phyloP scores from a whole-genome alignment of 208 protist species.

The Leishmania gerbilli region DNA sequence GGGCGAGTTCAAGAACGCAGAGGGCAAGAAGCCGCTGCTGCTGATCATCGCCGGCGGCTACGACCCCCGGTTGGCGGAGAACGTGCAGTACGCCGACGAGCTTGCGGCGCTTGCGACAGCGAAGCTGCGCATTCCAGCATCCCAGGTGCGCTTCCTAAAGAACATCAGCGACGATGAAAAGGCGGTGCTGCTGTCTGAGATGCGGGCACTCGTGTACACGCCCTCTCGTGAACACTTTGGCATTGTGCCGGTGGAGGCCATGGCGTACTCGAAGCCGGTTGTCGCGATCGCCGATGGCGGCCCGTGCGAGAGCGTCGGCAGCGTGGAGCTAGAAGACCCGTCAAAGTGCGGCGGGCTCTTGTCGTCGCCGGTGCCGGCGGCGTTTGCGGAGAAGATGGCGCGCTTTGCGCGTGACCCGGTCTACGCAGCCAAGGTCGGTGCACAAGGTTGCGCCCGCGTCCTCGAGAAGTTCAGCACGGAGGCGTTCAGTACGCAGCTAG shows the following conservation, averaged over 20 bases:
- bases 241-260: slow-evolving; percentile 91
- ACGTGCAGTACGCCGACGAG: slow-evolving; percentile 79
- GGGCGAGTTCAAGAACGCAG: slow-evolving; percentile 23
- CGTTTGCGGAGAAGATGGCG: slow-evolving; percentile 66
- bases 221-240: slow-evolving; percentile 96
- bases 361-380: slow-evolving; percentile 53
- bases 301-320: slow-evolving; percentile 87
- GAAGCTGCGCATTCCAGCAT: slow-evolving; percentile 20
- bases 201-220: slow-evolving; percentile 92
- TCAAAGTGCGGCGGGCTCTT: slow-evolving; percentile 51
- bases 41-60: slow-evolving; percentile 92
- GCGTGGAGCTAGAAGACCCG: slow-evolving; percentile 27
- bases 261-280: slow-evolving; percentile 78
- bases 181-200: slow-evolving; percentile 65
- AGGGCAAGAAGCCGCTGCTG: slow-evolving; percentile 23
- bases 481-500: slow-evolving; percentile 58
- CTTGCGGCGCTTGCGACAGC: slow-evolving; percentile 54
- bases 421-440: slow-evolving; percentile 39
- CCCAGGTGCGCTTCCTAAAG: slow-evolving; percentile 70
- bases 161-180: slow-evolving; percentile 85
- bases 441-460: slow-evolving; percentile 45
- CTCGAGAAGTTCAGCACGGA: slow-evolving; percentile 49
- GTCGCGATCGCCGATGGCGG: slow-evolving; percentile 94
- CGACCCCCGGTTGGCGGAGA: slow-evolving; percentile 75
- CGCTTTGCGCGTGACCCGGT: slow-evolving; percentile 34